Percentiles rank a stretch among this genome's conserved stretches.
These are phyloP conservation scores for Metschnikowia proteae DNA, from an alignment of 805 yeast genomes.

Conservation along the genomic window DNA sequence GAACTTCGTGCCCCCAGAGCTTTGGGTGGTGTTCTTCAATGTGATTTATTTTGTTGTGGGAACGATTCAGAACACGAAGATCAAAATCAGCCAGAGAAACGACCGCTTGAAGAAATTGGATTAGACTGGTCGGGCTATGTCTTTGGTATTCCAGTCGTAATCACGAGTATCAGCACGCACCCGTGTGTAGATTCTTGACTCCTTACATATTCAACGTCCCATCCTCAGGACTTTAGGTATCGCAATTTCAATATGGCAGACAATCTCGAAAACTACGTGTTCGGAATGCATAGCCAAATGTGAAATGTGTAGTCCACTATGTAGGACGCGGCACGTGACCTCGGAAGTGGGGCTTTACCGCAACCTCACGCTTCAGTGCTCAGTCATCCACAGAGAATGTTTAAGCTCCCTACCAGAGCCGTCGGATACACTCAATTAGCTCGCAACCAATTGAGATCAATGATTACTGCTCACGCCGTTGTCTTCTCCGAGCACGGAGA, in stretches of 20 bases:
- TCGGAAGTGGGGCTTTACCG: neutral
- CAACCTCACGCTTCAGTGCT: neutral
- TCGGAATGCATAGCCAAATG: too few relatives aligned
- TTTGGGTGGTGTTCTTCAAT: constrained; percentile 64
- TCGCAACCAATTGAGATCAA: constrained; percentile 14
- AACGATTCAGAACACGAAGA: constrained; percentile 55
- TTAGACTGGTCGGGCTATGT: neutral
- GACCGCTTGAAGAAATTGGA: constrained; percentile 11
- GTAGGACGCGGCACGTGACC: constrained; percentile 1
- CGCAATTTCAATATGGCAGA: too few relatives aligned
- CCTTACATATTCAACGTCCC: too few relatives aligned
- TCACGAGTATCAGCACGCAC: too few relatives aligned
- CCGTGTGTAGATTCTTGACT: too few relatives aligned
- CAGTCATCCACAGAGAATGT: constrained; percentile 9
- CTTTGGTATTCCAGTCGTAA: too few relatives aligned
- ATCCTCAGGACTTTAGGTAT: too few relatives aligned
- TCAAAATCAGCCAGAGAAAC: constrained; percentile 34
- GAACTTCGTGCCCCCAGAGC: constrained; percentile 50
- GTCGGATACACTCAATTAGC: constrained; percentile 5
- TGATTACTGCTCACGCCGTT: constrained; percentile 60
- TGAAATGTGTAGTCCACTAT: too few relatives aligned
- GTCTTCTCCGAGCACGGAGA: constrained; percentile 68
- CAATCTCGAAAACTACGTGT: too few relatives aligned
- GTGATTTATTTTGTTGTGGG: constrained; percentile 57
- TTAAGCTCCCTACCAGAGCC: constrained; percentile 8